Base-by-base conservation (phyloP, 495 filamentous ascomycete genomes). In the Pseudotulostoma volvatum region DNA sequence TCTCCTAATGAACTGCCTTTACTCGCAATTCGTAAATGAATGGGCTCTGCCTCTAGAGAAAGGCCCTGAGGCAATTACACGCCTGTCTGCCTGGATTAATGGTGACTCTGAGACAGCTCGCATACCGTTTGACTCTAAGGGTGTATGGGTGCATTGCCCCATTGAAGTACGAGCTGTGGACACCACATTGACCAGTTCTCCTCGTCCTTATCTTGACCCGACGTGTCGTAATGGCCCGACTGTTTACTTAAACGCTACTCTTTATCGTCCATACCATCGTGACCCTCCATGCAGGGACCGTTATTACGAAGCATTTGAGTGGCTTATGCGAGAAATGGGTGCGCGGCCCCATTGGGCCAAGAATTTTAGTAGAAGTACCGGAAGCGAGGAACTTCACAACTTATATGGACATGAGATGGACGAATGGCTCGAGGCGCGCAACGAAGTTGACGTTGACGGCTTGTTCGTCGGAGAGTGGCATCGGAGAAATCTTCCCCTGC, bases 281-380 rank as follows among this genome's bases (percentile, higher is more conserved):
- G 82, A 95, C 52, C 87, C 88, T 14, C 79, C 84, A 1, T 80
- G 79, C 54, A 66, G 59, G 37, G 63, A 70, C 40, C 71, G 85
- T 19, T 97, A 93, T 59, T 96, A 95, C 54, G 66, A 83, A 53
- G 90, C 84, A 1, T 95, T 97, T 44, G 90, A 97, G 64, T 90
- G 76, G 66, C 74, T 97, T 34, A 96, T 96, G 90, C 76, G 76
- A 23, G 82, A 94, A 37, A 60, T 93, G 40, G 84, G 81, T 39
- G 90, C 84, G n/a, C 67, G 70, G 34, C 90, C 90, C 21, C 90
- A 97, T 57, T 97, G 90, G 86, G 90, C 92, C 4, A 97, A 97
- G 69, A 94, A 93, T 49, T 96, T 93, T 57, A 61, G 64, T 18
- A 11, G 23, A 9, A 41, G 51, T 3, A 68, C 71, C 11, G 66